Conservation (phyloP, 208 protist genomes). For the Leishmania turanica region DNA sequence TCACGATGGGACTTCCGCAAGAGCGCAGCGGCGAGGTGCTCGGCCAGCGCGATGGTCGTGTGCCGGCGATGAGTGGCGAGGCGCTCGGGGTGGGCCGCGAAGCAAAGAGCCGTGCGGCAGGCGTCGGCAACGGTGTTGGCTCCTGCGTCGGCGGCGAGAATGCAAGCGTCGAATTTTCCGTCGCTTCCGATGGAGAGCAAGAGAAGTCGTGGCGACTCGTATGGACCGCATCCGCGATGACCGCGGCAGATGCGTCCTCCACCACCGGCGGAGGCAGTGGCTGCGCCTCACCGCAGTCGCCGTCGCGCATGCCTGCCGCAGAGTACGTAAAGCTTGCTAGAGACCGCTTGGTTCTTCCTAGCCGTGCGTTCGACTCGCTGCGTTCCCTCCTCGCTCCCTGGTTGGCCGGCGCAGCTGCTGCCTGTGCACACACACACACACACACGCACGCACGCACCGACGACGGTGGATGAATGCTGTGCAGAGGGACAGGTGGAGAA, state of each 20-base stretch:
- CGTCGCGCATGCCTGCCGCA: neutral
- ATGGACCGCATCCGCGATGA: neutral
- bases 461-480: neutral
- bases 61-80: neutral
- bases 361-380: neutral
- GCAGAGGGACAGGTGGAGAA: neutral
- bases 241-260: neutral
- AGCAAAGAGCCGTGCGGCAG: neutral
- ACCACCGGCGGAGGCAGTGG: neutral
- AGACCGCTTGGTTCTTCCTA: neutral
- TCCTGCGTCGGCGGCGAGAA: constrained; percentile 1
- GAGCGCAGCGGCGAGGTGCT: neutral
- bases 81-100: neutral
- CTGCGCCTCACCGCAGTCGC: neutral
- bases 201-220: neutral
- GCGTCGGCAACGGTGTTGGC: neutral
- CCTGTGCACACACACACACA: neutral
- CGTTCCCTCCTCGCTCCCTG: neutral
- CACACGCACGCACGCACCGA: neutral
- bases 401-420: neutral
- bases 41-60: neutral
- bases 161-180: neutral
- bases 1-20: neutral
- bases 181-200: neutral
- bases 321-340: neutral